Conservation (phyloP, 2,329 filamentous ascomycete genomes). For the Diaporthe vexans region DNA sequence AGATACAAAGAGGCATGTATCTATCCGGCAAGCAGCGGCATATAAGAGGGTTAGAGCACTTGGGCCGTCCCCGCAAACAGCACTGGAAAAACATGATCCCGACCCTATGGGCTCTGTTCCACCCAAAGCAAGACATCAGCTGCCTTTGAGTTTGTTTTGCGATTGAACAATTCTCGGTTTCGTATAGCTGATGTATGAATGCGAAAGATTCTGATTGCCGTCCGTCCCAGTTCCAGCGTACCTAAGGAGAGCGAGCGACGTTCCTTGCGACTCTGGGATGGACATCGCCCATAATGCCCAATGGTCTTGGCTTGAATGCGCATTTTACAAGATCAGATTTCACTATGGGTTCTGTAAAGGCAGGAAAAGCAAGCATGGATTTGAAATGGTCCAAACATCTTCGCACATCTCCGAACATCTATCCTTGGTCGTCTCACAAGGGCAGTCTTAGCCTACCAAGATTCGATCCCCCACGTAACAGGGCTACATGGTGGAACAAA, state of each 20-base stretch:
- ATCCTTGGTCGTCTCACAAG: neutral
- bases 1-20: neutral
- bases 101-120: neutral
- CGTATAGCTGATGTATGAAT: neutral
- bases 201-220: slow-evolving; percentile 18
- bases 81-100: neutral
- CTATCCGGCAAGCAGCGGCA: neutral
- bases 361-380: neutral
- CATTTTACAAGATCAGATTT: neutral
- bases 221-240: neutral
- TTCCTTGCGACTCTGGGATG: neutral
- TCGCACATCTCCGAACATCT: neutral
- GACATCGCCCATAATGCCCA: neutral
- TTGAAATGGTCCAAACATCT: neutral
- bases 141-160: neutral
- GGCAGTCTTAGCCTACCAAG: neutral
- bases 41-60: neutral
- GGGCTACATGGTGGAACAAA: neutral
- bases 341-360: neutral
- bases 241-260: neutral
- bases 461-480: neutral
- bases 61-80: neutral
- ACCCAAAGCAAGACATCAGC: neutral
- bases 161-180: neutral
- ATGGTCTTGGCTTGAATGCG: too few species aligned